Evolutionary conservation across 305 asterid species (phyloP), one percentile per base, ranked within the genome.

Genomic region (Rubia occidens): DNA sequence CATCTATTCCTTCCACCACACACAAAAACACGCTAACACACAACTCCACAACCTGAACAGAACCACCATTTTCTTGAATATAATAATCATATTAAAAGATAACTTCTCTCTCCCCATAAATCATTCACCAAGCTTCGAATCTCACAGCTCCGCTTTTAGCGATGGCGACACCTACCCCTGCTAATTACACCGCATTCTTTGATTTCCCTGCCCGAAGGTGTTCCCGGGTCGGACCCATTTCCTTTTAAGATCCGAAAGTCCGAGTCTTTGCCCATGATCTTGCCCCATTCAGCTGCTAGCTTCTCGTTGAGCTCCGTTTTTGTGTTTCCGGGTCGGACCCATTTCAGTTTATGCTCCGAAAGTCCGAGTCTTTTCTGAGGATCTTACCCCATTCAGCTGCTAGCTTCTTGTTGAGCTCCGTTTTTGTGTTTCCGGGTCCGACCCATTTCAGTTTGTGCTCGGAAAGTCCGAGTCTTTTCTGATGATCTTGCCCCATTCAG

Each of bases 81-180:
- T 14, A 47, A 51, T 9, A 15, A 51, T 39, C 13, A 37, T 6
- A 51, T 15, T 14, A 51, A 15, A 45, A 3, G n/a, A 45, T 11
- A 11, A 2, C 24, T 54, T 75, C 79, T 76, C 76, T 82, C 83
- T 81, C 84, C 62, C 68, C 76, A 78, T 70, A 53, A 74, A 40
- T 64, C 53, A n/a, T 63, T 60, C 71, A 14, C n/a, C 76, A 80
- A 82, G 90, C 86, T 88, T 79, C 87, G 89, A 86, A 82, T 88
- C 87, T 82, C 79, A 78, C 80, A 71, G 67, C 83, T 73, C 77
- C 74, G 79, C 84, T 76, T 63, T 78, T 65, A 49, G 71, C 82
- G 79, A 88, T 83, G 95, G 85, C 64, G 85, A 82, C 75, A 58
- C 82, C 83, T 68, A 69, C 78, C 71, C 42, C 53, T 17, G 53